Base-by-base conservation (phyloP, 768 basidiomycete genomes). In the Rhodotorula taiwanensis region DNA sequence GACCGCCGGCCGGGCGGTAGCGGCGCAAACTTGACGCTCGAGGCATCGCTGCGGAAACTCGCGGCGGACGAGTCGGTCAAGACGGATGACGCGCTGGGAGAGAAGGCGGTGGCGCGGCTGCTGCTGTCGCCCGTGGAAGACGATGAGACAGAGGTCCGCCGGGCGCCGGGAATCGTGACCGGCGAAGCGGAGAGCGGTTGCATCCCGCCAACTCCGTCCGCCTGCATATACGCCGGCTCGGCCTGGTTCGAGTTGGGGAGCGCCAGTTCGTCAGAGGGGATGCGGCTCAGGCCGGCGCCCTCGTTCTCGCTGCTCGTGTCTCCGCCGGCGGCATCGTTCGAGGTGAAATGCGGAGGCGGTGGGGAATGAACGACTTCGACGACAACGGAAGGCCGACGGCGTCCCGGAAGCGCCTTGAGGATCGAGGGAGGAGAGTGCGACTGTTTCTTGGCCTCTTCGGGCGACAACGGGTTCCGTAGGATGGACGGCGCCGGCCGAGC, bases 401-500 rank as follows among this genome's bases (percentile, higher is more conserved):
- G 48, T 28, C 27, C 27, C 14, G 28, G 18, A 28, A 49, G 28
- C 28, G 48, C 36, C 27, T 49, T 49, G 48, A 16, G 48, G 48
- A 49, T 27, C 16, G 13, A 3, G 8, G 27, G 47, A 3, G 48
- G 27, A 5, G 48, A 49, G 18, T 39, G n/a, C n/a, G 44, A 14
- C 44, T 45, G 5, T n/a, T 7, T 25, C 23, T 20, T 45, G 21
- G n/a, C n/a, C 48, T 15, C 7, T 15, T 20, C 14, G 31, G 16
- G 49, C 39, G 36, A 52, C 23, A 68, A 39, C 14, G 66, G 66
- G 49, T 68, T 68, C n/a, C 52, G 62, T 5, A 68, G 58, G 48
- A 68, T 68, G 30, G 58, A 53, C n/a, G 31, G 18, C 14, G 42
- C 49, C 8, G 60, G 60, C 10, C 42, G 52, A 10, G 58, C 63